A percentile compares a stretch with the other conserved stretches of the same genome.
Conservation (phyloP, 2,329 filamentous ascomycete genomes). For the Stemphylium lycopersici region DNA sequence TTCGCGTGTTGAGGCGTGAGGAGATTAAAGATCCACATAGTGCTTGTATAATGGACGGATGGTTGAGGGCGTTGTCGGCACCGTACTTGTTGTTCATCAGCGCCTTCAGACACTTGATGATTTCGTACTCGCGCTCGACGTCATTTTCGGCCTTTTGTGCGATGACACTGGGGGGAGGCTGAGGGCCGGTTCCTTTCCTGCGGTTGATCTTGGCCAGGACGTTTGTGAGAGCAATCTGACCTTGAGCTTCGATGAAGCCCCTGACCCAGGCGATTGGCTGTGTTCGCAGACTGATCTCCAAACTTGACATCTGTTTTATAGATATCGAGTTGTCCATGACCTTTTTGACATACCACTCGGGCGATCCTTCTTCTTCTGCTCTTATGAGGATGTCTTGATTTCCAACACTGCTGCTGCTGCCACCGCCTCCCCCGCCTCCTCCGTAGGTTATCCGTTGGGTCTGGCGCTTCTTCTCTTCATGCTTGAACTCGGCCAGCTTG, state of each 20-base stretch:
- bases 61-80: slow-evolving; percentile 89
- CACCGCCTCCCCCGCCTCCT: slow-evolving; percentile 48
- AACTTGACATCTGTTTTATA: slow-evolving; percentile 85
- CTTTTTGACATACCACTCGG: slow-evolving; percentile 97
- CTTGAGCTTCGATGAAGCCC: slow-evolving; percentile 95
- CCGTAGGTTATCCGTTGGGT: slow-evolving; percentile 69
- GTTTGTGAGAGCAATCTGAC: slow-evolving; percentile 93
- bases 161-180: slow-evolving; percentile 61
- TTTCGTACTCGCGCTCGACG: slow-evolving; percentile 91
- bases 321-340: slow-evolving; percentile 96
- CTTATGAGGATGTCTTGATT: slow-evolving; percentile 70
- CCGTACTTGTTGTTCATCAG: slow-evolving; percentile 99
- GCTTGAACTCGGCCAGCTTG: slow-evolving; percentile 88
- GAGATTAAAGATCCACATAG: slow-evolving; percentile 87
- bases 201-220: slow-evolving; percentile 93
- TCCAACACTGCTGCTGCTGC: not conserved
- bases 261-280: slow-evolving; percentile 98
- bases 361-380: slow-evolving; percentile 92
- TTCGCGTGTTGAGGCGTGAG: slow-evolving; percentile 86
- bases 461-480: slow-evolving; percentile 85
- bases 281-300: slow-evolving; percentile 92
- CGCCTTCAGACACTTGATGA: slow-evolving; percentile 95
- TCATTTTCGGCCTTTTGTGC: slow-evolving; percentile 71
- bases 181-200: slow-evolving; percentile 76
- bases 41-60: slow-evolving; percentile 88